Evolutionary conservation across 148 eudicot species (phyloP), one percentile per base, ranked within the genome.

Genomic region (Arctostaphylos glauca): DNA sequence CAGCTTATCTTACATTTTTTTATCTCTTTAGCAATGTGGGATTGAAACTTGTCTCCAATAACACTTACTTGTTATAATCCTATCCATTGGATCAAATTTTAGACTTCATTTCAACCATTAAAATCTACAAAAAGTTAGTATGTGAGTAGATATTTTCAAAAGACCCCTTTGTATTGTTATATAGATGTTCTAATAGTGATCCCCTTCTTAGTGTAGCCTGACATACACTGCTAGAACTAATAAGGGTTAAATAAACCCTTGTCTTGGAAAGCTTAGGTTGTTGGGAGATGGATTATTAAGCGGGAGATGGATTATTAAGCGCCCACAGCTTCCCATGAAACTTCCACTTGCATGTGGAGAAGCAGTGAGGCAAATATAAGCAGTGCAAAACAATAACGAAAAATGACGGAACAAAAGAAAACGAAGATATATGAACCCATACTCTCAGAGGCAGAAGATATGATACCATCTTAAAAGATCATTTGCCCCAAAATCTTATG

Each of bases 301-400:
- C 77, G 48, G 59, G 59, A 66, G 16, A 76, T 50, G 58, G 59
- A 76, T 19, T 48, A 74, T 74, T 21, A 48, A 48, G 38, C 77
- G 48, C 55, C 50, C 55, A 76, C 78, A 49, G 9, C 78, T 21
- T 52, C 55, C 54, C 41, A 50, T 76, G 44, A 18, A 50, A 52
- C 59, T 25, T 14, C 59, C 59, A 4, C 43, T 50, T 50, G 41
- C 59, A 50, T 52, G 43, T 49, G 5, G 5, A 52, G 44, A 76
- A 76, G 59, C 44, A n/a, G 44, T 19, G 9, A 19, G 18, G 12
- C 56, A 50, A 76, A 52, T 25, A 2, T 25, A 76, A 46, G 78
- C 38, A 23, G 44, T 23, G 59, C 10, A 13, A n/a, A 76, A 54
- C 25, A 19, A 23, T 43, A 76, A 75, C 49, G 7, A 76, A 6